Conservation (phyloP, 495 filamentous ascomycete species). For the Filosporella fistucella region DNA sequence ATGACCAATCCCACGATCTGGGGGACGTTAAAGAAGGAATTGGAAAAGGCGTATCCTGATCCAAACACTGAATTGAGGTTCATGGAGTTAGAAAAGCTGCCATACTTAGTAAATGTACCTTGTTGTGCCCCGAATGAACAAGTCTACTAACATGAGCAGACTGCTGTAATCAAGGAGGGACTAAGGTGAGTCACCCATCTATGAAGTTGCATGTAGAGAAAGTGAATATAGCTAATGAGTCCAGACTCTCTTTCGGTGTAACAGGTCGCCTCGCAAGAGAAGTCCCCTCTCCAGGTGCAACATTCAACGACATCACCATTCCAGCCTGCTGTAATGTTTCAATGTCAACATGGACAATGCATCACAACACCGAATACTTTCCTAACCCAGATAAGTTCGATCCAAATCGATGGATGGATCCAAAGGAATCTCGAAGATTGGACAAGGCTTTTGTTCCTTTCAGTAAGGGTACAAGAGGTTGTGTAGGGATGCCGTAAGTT, state of each 20-base stretch:
- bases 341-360: slow-evolving; percentile 8
- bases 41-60: slow-evolving; percentile 30
- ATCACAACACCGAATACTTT: slow-evolving; percentile 27
- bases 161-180: slow-evolving; percentile 15
- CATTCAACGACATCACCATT: slow-evolving; percentile 13
- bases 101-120: slow-evolving; percentile 13
- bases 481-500: slow-evolving; percentile 13
- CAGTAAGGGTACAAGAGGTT: slow-evolving; percentile 3
- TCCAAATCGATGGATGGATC: slow-evolving; percentile 33
- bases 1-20: slow-evolving; percentile 27
- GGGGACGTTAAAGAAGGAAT: slow-evolving; percentile 23
- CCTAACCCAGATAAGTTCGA: slow-evolving; percentile 35
- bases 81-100: slow-evolving; percentile 27
- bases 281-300: slow-evolving; percentile 14
- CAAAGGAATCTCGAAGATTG: slow-evolving; percentile 1
- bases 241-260: slow-evolving; percentile 15
- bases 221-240: slow-evolving; percentile 5
- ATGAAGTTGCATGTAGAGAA: no score
- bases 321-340: slow-evolving; percentile 15
- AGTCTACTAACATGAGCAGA: slow-evolving; percentile 1
- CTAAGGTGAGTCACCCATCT: slow-evolving; percentile 3
- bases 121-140: background rate
- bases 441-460: slow-evolving; percentile 16
- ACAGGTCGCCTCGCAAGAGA: slow-evolving; percentile 18
- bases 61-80: slow-evolving; percentile 8